Percentiles rank a stretch among this genome's conserved stretches.
Evolutionary conservation across 768 basidiomycete genomes (phyloP).

Genomic region (Termitomyces sp.): DNA sequence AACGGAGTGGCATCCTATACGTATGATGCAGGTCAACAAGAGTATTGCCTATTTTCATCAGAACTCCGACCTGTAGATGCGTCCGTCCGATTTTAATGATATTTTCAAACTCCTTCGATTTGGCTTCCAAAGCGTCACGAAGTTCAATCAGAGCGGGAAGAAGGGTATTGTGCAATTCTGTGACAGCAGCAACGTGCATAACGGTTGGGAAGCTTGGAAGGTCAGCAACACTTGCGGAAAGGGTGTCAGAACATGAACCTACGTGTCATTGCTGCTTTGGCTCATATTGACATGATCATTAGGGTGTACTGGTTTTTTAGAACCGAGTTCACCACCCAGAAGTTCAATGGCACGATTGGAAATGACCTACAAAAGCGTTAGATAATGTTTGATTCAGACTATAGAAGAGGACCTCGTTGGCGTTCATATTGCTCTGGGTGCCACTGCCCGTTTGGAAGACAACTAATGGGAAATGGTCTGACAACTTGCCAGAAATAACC

Average conservation of each 20-base stretch:
- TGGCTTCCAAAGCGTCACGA: constrained; percentile 78
- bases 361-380: constrained; percentile 63
- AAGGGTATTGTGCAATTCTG: constrained; percentile 74
- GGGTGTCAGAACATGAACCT: constrained; percentile 24
- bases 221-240: not conserved
- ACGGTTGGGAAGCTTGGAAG: constrained; percentile 87
- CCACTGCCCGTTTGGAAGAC: constrained; percentile 99
- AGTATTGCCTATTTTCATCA: not conserved
- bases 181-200: constrained; percentile 97
- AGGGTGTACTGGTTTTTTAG: constrained; percentile 96
- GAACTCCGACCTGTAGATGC: constrained; percentile 70
- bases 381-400: not conserved
- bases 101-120: constrained; percentile 77
- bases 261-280: constrained; percentile 99
- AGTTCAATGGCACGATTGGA: constrained; percentile 98
- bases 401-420: constrained; percentile 71
- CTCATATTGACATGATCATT: constrained; percentile 99
- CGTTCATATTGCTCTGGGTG: constrained; percentile 99
- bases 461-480: constrained; percentile 95
- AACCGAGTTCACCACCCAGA: constrained; percentile 91
- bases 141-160: constrained; percentile 85
- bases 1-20: constrained; percentile 91
- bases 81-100: constrained; percentile 99
- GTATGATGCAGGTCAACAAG: not conserved
- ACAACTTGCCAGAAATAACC: constrained; percentile 95